A percentile compares a stretch with the other conserved stretches of the same genome.
phyloP scores from a whole-genome alignment of 371 early-diverging fungal species.

The Mucor velutinosus region DNA sequence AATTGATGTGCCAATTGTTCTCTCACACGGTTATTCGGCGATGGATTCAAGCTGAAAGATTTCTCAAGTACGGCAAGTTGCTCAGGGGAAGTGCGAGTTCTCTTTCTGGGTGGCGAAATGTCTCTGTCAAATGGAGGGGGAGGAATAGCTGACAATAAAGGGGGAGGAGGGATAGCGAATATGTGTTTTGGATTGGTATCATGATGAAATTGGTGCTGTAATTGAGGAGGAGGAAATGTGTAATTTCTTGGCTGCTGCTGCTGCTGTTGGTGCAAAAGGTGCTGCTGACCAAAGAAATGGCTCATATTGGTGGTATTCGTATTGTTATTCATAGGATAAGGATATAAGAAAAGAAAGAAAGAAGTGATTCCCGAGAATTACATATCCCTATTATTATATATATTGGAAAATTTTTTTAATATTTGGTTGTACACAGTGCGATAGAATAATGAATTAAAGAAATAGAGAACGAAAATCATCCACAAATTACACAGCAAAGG shows the following conservation, averaged over 20 bases:
- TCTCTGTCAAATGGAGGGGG: slow-evolving; percentile 18
- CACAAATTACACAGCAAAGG: slow-evolving; percentile 1
- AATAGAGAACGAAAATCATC: not conserved
- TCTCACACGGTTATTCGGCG: slow-evolving; percentile 82
- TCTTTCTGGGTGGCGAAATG: slow-evolving; percentile 51
- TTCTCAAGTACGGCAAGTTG: slow-evolving; percentile 75
- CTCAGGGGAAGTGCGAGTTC: slow-evolving; percentile 73
- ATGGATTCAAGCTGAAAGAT: slow-evolving; percentile 68
- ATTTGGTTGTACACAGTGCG: slow-evolving; percentile 21
- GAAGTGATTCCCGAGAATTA: not conserved
- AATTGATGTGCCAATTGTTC: slow-evolving; percentile 84
- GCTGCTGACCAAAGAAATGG: slow-evolving; percentile 3
- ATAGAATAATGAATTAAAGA: not conserved
- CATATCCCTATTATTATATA: slow-evolving; percentile 6
- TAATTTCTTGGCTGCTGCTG: not conserved
- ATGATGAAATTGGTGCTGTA: slow-evolving; percentile 4
- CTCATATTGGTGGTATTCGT: not conserved
- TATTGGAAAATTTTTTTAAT: not conserved
- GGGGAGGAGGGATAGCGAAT: slow-evolving; percentile 16
- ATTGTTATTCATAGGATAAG: slow-evolving; percentile 10
- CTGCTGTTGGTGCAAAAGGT: not conserved
- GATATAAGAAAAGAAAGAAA: slow-evolving; percentile 2
- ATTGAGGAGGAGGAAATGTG: not conserved
- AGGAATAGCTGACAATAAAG: slow-evolving; percentile 8
- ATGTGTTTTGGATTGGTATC: not conserved